phyloP scores from a whole-genome alignment of 345 rosid genomes.

The Moricandia moricandioides region DNA sequence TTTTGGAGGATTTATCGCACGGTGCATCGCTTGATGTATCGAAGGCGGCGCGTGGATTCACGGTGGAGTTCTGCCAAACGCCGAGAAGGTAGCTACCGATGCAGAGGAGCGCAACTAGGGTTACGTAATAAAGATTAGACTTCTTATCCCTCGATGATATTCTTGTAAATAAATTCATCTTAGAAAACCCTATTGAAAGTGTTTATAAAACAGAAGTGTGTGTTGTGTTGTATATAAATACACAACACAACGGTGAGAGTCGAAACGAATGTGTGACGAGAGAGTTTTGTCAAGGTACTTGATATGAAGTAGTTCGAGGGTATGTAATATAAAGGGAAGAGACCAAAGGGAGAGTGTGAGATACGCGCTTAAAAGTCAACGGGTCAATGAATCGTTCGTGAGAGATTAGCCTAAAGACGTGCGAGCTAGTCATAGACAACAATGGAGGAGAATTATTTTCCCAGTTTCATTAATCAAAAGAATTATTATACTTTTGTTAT shows the following conservation, averaged over 20 bases:
- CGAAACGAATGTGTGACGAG: constrained; percentile 33
- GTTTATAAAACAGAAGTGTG: neutral
- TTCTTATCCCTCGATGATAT: constrained; percentile 43
- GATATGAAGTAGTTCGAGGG: constrained; percentile 36
- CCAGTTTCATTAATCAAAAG: neutral
- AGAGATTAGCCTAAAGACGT: constrained; percentile 27
- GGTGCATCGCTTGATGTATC: neutral
- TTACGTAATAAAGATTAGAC: constrained; percentile 45
- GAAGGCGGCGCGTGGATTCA: constrained; percentile 32
- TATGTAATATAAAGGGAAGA: neutral
- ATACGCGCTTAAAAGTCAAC: constrained; percentile 22
- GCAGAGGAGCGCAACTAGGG: constrained; percentile 46
- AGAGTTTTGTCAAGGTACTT: constrained; percentile 20
- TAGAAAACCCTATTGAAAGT: neutral
- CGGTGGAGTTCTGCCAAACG: constrained; percentile 43
- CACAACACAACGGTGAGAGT: neutral
- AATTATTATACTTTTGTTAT: neutral
- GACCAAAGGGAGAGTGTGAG: neutral
- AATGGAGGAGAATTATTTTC: neutral
- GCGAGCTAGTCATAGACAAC: constrained; percentile 26
- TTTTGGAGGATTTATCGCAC: constrained; percentile 5
- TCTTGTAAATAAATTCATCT: neutral
- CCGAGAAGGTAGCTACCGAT: constrained; percentile 56
- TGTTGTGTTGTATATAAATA: neutral
- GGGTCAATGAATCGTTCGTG: constrained; percentile 28